These are phyloP conservation scores for Lipomyces sp. DNA, from an alignment of 805 yeast genomes.

Conservation along the genomic window DNA sequence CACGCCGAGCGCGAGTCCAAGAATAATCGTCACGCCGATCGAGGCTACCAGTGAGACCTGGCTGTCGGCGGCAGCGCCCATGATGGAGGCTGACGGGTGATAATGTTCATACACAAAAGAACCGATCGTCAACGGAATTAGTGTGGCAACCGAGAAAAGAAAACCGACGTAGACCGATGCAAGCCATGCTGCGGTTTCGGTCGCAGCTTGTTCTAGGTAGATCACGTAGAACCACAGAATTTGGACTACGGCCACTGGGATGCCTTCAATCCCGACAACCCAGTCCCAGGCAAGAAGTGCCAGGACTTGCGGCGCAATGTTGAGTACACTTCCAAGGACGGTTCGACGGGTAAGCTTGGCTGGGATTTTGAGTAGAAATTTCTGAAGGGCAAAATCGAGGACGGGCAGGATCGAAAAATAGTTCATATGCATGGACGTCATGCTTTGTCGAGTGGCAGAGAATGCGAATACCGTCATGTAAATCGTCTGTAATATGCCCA, in stretches of 20 bases:
- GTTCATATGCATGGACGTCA: constrained; percentile 36
- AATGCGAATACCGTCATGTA: constrained; percentile 15
- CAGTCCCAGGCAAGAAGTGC: constrained; percentile 31
- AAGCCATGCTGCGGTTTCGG: constrained; percentile 34
- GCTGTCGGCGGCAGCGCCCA: not conserved
- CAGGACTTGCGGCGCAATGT: constrained; percentile 28
- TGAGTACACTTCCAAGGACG: constrained; percentile 20
- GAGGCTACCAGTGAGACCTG: not conserved
- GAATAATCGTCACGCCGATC: not conserved
- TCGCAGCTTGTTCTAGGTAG: constrained; percentile 33
- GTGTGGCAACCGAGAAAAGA: constrained; percentile 18
- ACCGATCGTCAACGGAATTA: constrained; percentile 13
- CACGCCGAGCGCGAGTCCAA: constrained; percentile 16
- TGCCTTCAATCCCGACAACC: constrained; percentile 25
- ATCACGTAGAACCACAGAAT: constrained; percentile 28
- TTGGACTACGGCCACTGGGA: constrained; percentile 30
- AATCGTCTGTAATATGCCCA: constrained; percentile 27
- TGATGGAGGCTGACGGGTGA: not conserved
- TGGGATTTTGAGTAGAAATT: constrained; percentile 23
- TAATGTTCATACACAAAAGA: constrained; percentile 10
- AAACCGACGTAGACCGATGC: constrained; percentile 34
- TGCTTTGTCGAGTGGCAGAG: constrained; percentile 27
- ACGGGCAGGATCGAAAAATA: constrained; percentile 36
- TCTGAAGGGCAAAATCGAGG: constrained; percentile 29
- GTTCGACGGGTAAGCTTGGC: constrained; percentile 21